Percentiles rank a stretch among this genome's conserved stretches.
phyloP scores from a whole-genome alignment of 208 protist species.

The Trypanosoma congolense region DNA sequence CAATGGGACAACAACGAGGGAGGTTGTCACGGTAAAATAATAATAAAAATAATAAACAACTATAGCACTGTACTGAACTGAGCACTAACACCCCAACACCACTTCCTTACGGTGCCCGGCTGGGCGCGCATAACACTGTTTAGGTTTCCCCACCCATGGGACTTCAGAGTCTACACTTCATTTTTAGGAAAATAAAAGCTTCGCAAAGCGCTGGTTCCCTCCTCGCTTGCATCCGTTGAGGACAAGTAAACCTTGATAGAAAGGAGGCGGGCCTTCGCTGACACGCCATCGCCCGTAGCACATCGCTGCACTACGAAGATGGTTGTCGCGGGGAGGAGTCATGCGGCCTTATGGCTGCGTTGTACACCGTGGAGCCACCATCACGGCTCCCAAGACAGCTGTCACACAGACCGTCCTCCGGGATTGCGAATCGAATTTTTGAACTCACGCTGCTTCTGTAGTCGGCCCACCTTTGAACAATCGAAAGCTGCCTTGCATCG shows the following conservation, averaged over 20 bases:
- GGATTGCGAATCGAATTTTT: constrained; percentile 15
- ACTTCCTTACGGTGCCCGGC: too few species aligned
- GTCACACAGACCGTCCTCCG: constrained; percentile 18
- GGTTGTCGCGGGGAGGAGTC: constrained; percentile 3
- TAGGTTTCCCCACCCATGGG: too few species aligned
- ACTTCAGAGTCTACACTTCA: constrained; percentile 11
- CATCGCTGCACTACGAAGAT: constrained; percentile 13
- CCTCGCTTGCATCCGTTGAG: not conserved
- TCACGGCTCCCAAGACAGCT: not conserved
- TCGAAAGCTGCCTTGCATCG: not conserved
- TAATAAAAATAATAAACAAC: too few species aligned
- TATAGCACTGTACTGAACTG: too few species aligned
- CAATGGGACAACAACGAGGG: too few species aligned
- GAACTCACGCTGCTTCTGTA: constrained; percentile 19
- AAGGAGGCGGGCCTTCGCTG: constrained; percentile 21
- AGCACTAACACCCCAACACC: too few species aligned
- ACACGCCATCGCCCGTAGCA: constrained; percentile 6
- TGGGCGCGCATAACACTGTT: too few species aligned
- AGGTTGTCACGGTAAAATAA: too few species aligned
- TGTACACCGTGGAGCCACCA: constrained; percentile 5
- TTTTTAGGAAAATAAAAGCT: constrained; percentile 27
- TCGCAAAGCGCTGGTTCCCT: constrained; percentile 10
- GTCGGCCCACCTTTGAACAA: constrained; percentile 13
- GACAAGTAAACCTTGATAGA: constrained; percentile 14
- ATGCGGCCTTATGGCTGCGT: constrained; percentile 4